A percentile compares a stretch with the other conserved stretches of the same genome.
Conservation (phyloP, 2,329 filamentous ascomycete genomes). For the Anthostomella pinea region DNA sequence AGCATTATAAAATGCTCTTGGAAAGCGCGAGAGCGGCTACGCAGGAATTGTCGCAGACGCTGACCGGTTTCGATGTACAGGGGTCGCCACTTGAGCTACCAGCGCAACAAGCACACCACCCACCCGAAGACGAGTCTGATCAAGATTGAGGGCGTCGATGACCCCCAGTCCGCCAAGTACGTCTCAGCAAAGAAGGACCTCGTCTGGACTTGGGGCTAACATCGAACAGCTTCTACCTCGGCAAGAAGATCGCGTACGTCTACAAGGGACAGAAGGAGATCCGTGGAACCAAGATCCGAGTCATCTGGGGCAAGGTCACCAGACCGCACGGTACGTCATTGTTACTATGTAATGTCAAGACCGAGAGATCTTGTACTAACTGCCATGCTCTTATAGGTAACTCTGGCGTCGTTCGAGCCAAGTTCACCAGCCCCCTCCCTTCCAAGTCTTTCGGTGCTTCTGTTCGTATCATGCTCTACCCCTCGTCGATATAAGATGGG, state of each 20-base stretch:
- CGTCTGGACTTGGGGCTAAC: conserved; percentile 17
- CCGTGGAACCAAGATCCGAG: conserved; percentile 95
- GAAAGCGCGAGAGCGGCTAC: too few species aligned
- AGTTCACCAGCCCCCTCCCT: conserved; percentile 95
- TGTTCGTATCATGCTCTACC: conserved; percentile 96
- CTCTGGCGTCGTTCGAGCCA: conserved; percentile 95
- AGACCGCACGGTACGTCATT: conserved; percentile 75
- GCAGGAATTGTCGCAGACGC: conserved; percentile 4
- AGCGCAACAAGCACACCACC: conserved; percentile 89
- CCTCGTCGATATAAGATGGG: conserved; percentile 85
- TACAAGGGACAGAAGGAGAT: conserved; percentile 95
- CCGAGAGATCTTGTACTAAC: too few species aligned
- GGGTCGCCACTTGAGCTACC: conserved; percentile 98
- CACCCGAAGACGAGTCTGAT: conserved; percentile 90
- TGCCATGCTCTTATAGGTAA: conserved; percentile 61
- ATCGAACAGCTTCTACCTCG: conserved; percentile 77
- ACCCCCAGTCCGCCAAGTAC: conserved; percentile 83
- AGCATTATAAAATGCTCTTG: conserved; percentile 2
- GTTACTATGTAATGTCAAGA: neutral
- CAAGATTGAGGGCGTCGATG: conserved; percentile 98
- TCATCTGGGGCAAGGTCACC: conserved; percentile 99
- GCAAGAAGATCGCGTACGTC: conserved; percentile 98
- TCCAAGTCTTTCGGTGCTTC: conserved; percentile 95
- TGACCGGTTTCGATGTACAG: conserved; percentile 44
- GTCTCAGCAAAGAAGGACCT: conserved; percentile 31